phyloP scores from a whole-genome alignment of 176 grass and related monocot genomes.

The Eremochloa ophiuroides region DNA sequence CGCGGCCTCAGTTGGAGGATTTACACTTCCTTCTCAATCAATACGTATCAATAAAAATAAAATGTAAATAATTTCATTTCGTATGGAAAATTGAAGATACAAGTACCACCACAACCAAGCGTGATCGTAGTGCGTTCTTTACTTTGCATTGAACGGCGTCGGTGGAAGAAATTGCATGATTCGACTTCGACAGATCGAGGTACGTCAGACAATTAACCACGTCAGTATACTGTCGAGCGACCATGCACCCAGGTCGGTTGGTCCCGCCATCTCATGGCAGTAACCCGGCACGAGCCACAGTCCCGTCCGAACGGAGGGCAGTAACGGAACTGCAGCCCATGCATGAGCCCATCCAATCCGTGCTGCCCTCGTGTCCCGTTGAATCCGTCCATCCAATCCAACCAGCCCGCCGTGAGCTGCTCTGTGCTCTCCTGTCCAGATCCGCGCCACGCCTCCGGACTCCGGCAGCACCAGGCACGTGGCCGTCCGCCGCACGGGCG shows the following conservation, averaged over 20 bases:
- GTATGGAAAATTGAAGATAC: not conserved
- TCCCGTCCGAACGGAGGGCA: conserved; percentile 20
- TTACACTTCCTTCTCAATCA: no score
- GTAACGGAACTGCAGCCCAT: conserved; percentile 19
- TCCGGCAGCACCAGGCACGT: conserved; percentile 12
- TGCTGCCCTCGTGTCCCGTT: not conserved
- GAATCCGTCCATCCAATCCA: not conserved
- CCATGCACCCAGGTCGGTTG: not conserved
- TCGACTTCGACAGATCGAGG: not conserved
- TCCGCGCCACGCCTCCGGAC: no score
- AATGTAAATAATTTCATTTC: not conserved
- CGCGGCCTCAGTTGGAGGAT: not conserved
- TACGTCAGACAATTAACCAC: not conserved
- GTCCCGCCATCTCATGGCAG: not conserved
- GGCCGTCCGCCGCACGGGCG: not conserved
- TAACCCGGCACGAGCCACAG: not conserved
- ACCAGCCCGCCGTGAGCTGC: not conserved
- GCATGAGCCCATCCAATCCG: no score
- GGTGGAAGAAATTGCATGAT: not conserved
- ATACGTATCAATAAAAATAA: not conserved
- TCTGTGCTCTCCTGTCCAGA: not conserved
- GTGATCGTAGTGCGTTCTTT: not conserved
- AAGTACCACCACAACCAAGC: not conserved
- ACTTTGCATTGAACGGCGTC: not conserved
- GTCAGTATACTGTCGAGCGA: not conserved